Conservation (phyloP, 352 stramenopile genomes). For the Elongisporangium prolatum region DNA sequence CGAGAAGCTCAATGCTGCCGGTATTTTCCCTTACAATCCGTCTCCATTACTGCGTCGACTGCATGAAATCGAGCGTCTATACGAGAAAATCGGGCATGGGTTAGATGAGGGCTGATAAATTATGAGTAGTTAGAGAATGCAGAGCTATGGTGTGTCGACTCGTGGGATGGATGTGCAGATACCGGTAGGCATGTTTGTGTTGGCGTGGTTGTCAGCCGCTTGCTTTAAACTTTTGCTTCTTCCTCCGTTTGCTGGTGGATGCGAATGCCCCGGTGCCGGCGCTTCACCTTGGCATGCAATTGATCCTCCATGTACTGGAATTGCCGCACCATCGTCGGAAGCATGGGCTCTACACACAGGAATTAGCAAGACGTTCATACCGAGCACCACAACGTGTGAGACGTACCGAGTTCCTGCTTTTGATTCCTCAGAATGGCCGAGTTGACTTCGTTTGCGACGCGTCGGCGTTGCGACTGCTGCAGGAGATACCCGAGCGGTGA, state of each 20-base stretch:
- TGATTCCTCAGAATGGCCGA: constrained; percentile 63
- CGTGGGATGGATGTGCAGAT: neutral
- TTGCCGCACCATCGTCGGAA: constrained; percentile 72
- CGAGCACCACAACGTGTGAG: too few relatives aligned
- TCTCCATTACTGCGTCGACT: constrained; percentile 41
- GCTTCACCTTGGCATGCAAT: constrained; percentile 56
- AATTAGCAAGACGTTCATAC: neutral
- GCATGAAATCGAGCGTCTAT: constrained; percentile 41
- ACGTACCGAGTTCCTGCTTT: constrained; percentile 68
- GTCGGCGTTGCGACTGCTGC: constrained; percentile 53
- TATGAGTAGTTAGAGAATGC: constrained; percentile 11
- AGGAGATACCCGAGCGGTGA: constrained; percentile 55
- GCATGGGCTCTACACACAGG: constrained; percentile 44
- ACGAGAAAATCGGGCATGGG: too few relatives aligned
- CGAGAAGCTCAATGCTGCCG: constrained; percentile 29
- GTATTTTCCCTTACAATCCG: constrained; percentile 53
- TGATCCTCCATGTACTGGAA: constrained; percentile 80
- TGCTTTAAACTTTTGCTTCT: neutral
- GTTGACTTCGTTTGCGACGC: constrained; percentile 72
- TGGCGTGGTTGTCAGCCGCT: neutral
- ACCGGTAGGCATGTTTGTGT: neutral
- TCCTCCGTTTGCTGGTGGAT: constrained; percentile 5
- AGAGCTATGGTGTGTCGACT: neutral
- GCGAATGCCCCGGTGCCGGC: constrained; percentile 38
- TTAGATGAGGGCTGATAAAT: constrained; percentile 30